Conservation (phyloP, 768 basidiomycete genomes). For the Termitomyces sp. region DNA sequence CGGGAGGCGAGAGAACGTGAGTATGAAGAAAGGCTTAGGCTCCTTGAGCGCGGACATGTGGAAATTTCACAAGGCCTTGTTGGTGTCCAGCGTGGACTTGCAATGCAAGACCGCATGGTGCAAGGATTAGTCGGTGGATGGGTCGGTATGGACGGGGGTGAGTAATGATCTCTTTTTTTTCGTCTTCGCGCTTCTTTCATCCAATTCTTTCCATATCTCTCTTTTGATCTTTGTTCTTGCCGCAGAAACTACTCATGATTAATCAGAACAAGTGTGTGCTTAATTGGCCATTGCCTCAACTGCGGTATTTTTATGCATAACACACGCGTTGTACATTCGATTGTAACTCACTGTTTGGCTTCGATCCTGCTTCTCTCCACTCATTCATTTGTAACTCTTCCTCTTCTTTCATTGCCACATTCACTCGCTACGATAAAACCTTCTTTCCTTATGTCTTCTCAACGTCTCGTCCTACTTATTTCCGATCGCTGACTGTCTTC, state of each 20-base stretch:
- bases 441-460: slow-evolving; percentile 8
- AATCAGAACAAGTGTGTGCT: background rate
- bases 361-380: background rate
- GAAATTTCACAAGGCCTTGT: slow-evolving; percentile 31
- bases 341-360: background rate
- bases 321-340: background rate
- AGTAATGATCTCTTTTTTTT: slow-evolving; percentile 8
- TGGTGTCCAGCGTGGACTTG: slow-evolving; percentile 48
- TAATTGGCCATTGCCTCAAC: background rate
- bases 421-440: background rate
- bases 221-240: background rate
- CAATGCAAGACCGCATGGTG: slow-evolving; percentile 79
- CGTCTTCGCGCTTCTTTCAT: background rate
- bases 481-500: slow-evolving; percentile 6
- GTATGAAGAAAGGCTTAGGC: slow-evolving; percentile 25
- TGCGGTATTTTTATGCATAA: background rate
- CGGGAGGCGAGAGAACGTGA: slow-evolving; percentile 28
- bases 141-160: slow-evolving; percentile 31
- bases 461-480: background rate
- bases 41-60: slow-evolving; percentile 33
- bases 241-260: background rate
- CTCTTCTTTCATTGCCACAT: background rate
- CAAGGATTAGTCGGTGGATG: slow-evolving; percentile 67
- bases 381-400: background rate
- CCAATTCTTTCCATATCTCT: background rate